Base-by-base conservation (phyloP, 139 green algal species). In the Closterium sp. region DNA sequence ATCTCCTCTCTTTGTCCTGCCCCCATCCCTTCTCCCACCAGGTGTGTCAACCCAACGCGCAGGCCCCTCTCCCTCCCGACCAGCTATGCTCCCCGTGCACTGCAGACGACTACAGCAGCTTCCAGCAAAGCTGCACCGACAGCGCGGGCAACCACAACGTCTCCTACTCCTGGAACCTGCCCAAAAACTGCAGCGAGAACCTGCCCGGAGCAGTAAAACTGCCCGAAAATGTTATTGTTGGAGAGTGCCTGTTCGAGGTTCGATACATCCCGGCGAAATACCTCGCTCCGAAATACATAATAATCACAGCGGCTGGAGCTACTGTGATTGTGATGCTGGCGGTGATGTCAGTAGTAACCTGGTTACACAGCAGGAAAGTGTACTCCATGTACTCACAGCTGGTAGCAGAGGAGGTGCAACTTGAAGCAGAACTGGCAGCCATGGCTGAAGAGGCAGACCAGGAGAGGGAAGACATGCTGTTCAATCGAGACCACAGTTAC, bases 91-190 rank as follows among this genome's bases (percentile, higher is more conserved):
- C 27, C 9, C 89, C 89, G 4, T 92, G 89, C 70, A 87, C 89
- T 31, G 70, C 28, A 27, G 29, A 31, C 32, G 70, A 92, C 89
- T 89, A 89, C 38, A 34, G 21, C 1, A 50, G 27, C 9, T 84
- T 85, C 24, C 4, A 92, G 62, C 29, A 50, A n/a, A 50, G 32
- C 70, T 92, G 89, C 70, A n/a, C 29, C 22, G 89, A 92, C 89
- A 29, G 13, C 27, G 9, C 89, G 28, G 89, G 89, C 62, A n/a
- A 34, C 70, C 62, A 88, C 85, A 92, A 92, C 42, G 31, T 90
- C 32, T 90, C 89, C 42, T 92, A 92, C 89, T 29, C 19, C 34
- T 92, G 89, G 89, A 32, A 31, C 32, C n/a, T 73, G 27, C 89
- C 89, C 22, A 45, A 42, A 22, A 88, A 10, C 6, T 92, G 89